Evolutionary conservation across 139 green algal species (phyloP), one percentile per base, ranked within the genome.

Genomic region (Coccomyxa sp.): DNA sequence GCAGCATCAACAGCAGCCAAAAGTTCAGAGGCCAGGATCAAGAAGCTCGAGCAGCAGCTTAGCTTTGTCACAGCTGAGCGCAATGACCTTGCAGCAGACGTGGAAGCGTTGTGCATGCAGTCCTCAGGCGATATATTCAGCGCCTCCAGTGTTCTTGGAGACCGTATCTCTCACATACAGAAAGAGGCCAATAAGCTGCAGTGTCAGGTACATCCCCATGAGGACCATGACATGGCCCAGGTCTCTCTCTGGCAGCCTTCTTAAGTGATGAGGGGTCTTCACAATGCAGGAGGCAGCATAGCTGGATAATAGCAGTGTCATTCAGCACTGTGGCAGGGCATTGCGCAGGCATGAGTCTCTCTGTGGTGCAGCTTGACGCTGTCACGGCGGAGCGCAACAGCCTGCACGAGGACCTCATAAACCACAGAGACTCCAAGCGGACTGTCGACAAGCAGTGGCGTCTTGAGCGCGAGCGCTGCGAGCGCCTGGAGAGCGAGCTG

Each of bases 101-200:
- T 87, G 16, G 83, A 87, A 36, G 70, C 41, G 1, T 55, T 85
- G 16, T 87, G 80, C 39, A 76, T 83, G 33, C 74, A 74, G 64
- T 44, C 34, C 9, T 50, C 38, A 9, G 79, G 34, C 72, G 77
- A 68, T 55, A 85, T 81, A 7, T 88, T 88, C 40, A 75, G 55
- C 70, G 79, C 50, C 38, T 79, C 55, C 40, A 78, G 55, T 33
- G 80, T 88, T 29, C 74, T 88, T 36, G 81, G 82, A 36, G 83
- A 88, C 73, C 80, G 83, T 10, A 88, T 88, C 27, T 88, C 74
- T 9, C 77, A 73, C 35, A 85, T 79, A 72, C 80, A 88, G 70
- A 80, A 85, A 41, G 77, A 88, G 44, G 75, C 85, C 36, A 78
- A 58, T 55, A 75, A 55, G 7, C 38, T 70, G 12, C 55, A 79